phyloP scores from a whole-genome alignment of 352 stramenopile species.

The Pythium guiyangense region DNA sequence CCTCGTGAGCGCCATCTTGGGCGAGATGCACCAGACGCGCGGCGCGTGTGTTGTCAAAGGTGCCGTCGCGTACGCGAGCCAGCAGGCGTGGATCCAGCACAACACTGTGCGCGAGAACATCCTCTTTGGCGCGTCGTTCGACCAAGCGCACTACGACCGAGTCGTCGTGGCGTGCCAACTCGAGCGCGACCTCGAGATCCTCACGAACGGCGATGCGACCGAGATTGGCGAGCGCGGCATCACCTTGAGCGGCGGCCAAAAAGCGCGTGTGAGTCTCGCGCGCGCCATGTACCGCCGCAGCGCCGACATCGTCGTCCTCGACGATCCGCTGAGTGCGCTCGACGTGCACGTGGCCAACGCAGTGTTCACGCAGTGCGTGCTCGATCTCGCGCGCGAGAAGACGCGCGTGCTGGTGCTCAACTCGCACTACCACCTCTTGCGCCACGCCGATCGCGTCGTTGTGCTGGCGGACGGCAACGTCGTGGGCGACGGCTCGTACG shows the following conservation, averaged over 20 bases:
- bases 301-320: slow-evolving; percentile 91
- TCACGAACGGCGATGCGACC: slow-evolving; percentile 55
- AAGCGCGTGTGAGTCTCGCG: slow-evolving; percentile 82
- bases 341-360: slow-evolving; percentile 93
- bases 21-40: slow-evolving; percentile 33
- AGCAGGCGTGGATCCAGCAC: slow-evolving; percentile 87
- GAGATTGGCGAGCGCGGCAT: slow-evolving; percentile 61
- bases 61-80: slow-evolving; percentile 71
- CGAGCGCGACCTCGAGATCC: slow-evolving; percentile 26
- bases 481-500: slow-evolving; percentile 72
- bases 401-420: slow-evolving; percentile 92
- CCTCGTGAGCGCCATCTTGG: slow-evolving; percentile 42
- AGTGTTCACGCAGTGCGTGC: slow-evolving; percentile 89
- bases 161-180: slow-evolving; percentile 38
- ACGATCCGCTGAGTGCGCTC: slow-evolving; percentile 93
- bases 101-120: slow-evolving; percentile 85
- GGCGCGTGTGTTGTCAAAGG: slow-evolving; percentile 27
- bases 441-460: slow-evolving; percentile 49
- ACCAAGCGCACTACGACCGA: slow-evolving; percentile 25
- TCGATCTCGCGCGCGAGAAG: slow-evolving; percentile 41
- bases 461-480: slow-evolving; percentile 74
- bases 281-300: slow-evolving; percentile 86
- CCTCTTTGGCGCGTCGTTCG: slow-evolving; percentile 52
- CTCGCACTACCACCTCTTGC: slow-evolving; percentile 87
- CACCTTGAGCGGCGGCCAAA: slow-evolving; percentile 57